Base-by-base conservation (phyloP, 495 filamentous ascomycete genomes). In the Penicillium pancosmium region DNA sequence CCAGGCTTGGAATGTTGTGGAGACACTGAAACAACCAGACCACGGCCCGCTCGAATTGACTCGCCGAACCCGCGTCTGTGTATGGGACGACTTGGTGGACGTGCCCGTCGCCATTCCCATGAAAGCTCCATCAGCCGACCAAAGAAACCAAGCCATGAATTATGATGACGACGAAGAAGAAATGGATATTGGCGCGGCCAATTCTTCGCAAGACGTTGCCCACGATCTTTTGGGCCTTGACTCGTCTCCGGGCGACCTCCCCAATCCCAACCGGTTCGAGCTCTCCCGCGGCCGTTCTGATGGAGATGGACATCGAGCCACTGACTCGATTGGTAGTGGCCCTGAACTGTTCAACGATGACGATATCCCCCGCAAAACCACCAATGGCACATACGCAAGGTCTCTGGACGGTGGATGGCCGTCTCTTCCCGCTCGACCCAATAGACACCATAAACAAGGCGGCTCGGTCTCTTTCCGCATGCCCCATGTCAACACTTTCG, bases 1-100 rank as follows among this genome's bases (percentile, higher is more conserved):
- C 5, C 94, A 98, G 67, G 94, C 95, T 9, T 98, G 93, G 91
- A 98, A 98, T 72, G 94, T 98, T 3, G 92, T 98, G 9, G 94
- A 98, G 77, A 97, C 93, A 11, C 78, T 98, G 52, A 98, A 98
- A 68, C 88, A 87, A 4, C 80, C 83, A 1, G 95, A 97, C 71
- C 93, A 97, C 63, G 94, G 94, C 2, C 94, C 94, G 2, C 79
- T 98, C 16, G 94, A 98, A 73, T 81, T 98, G 57, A 97, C 93
- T 18, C 84, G 94, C 61, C 81, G 94, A 64, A 87, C 91, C 15
- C 84, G 93, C 65, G 92, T 98, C 34, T 96, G 92, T 67, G 92
- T 98, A 13, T 98, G 95, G 95, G 94, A 98, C 72, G 94, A 98
- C 66, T 74, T 97, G 16, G 96, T 98, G 35, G 95, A 98, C 62